Conservation (phyloP, 2,329 filamentous ascomycete species). For the Dothidotthia symphoricarpi region DNA sequence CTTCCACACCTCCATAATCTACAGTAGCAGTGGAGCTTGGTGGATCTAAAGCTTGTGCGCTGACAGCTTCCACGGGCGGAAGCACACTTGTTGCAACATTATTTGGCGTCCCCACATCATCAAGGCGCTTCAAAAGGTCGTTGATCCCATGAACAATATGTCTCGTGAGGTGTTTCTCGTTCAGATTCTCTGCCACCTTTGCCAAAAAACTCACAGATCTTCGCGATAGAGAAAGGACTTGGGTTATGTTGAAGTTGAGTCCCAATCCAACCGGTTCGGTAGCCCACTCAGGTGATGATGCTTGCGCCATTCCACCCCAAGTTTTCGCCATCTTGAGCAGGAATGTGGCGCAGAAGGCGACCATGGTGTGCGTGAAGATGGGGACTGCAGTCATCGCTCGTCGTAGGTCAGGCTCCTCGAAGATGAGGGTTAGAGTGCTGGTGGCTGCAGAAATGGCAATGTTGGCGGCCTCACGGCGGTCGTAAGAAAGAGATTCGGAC, state of each 20-base stretch:
- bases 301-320: constrained; percentile 40
- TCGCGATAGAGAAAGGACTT: constrained; percentile 29
- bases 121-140: constrained; percentile 27
- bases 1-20: too few species aligned
- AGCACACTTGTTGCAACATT: too few species aligned
- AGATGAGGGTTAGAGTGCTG: constrained; percentile 48
- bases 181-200: constrained; percentile 28
- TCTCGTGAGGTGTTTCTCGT: constrained; percentile 31
- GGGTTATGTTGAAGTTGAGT: constrained; percentile 32
- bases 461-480: constrained; percentile 42
- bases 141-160: constrained; percentile 34
- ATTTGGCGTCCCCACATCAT: constrained; percentile 15
- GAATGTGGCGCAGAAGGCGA: constrained; percentile 54
- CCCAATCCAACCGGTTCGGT: constrained; percentile 29
- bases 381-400: constrained; percentile 48
- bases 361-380: constrained; percentile 55
- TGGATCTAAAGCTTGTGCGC: too few species aligned
- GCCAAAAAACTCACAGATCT: constrained; percentile 27
- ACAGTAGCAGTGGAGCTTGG: too few species aligned
- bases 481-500: constrained; percentile 45
- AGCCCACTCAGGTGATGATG: constrained; percentile 25
- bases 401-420: constrained; percentile 47
- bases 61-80: too few species aligned
- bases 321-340: constrained; percentile 51
- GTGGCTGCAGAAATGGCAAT: constrained; percentile 50